Percentiles rank a stretch among this genome's conserved stretches.
Evolutionary conservation across 805 yeast genomes (phyloP).

Genomic region (Wickerhamomyces canadensis): DNA sequence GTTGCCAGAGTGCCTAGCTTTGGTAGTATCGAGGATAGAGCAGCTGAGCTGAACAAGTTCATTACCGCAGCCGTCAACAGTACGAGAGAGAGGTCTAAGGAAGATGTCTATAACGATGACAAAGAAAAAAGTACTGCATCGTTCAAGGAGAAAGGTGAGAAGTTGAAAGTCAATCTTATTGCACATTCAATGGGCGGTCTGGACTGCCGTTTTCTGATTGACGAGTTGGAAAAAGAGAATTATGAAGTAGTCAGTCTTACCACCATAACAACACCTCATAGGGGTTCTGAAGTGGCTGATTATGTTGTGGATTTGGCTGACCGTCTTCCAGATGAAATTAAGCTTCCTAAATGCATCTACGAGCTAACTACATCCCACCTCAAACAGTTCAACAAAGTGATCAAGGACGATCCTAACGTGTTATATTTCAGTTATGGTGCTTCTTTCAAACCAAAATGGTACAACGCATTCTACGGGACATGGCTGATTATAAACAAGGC

Average conservation of each 20-base stretch:
- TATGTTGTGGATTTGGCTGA: slow-evolving; percentile 37
- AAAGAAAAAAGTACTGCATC: slow-evolving; percentile 5
- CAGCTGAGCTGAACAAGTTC: slow-evolving; percentile 46
- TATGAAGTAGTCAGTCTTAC: slow-evolving; percentile 70
- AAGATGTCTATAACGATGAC: slow-evolving; percentile 21
- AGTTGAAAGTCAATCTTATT: slow-evolving; percentile 59
- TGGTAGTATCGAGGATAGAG: slow-evolving; percentile 68
- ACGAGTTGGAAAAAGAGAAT: slow-evolving; percentile 38
- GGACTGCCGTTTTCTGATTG: slow-evolving; percentile 73
- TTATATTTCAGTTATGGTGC: slow-evolving; percentile 84
- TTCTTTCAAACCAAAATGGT: slow-evolving; percentile 54
- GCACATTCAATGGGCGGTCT: slow-evolving; percentile 96
- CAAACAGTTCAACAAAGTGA: slow-evolving; percentile 45
- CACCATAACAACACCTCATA: slow-evolving; percentile 85
- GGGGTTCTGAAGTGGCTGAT: slow-evolving; percentile 82
- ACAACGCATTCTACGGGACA: slow-evolving; percentile 54
- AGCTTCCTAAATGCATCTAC: slow-evolving; percentile 41
- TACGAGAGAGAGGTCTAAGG: slow-evolving; percentile 16
- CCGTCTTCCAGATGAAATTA: slow-evolving; percentile 12
- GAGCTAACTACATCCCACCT: slow-evolving; percentile 60
- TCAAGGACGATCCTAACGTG: slow-evolving; percentile 55
- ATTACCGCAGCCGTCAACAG: slow-evolving; percentile 29
- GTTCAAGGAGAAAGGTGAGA: slow-evolving; percentile 21
- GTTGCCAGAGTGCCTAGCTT: slow-evolving; percentile 81
- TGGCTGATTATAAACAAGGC: slow-evolving; percentile 58